Base-by-base conservation (phyloP, 2,329 filamentous ascomycete species). In the Verticillium nonalfalfae region DNA sequence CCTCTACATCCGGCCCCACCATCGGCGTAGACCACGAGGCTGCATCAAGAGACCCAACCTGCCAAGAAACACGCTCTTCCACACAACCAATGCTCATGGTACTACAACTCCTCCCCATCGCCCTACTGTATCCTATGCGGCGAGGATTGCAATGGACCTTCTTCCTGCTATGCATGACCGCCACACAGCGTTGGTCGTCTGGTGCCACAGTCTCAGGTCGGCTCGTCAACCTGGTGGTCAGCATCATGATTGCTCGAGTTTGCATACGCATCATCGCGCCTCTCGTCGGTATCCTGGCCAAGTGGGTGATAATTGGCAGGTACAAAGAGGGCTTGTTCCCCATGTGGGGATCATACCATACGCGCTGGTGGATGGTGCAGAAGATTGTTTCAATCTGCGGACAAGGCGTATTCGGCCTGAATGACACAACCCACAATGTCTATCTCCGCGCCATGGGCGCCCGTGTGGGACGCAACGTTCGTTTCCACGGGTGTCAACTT, bases 331-430 rank as follows among this genome's bases (percentile, higher is more conserved):
- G 83, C 0, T 68, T 84, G 2, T 85, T 81, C 65, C 82, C 83
- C 2, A 86, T 86, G 83, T 86, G 83, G 83, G 82, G 81, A 1
- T 63, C 68, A 1, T 85, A 85, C 66, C 83, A 85, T 67, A 85
- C 81, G 0, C 75, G 81, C 7, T 86, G 83, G 83, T 86, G 83
- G 83, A 65, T 85, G 60, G 78, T 79, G 1, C 78, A 85, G 67
- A 85, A 85, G 71, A 77, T 78, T 21, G 72, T 81, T 3, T 74
- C 76, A 39, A 71, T 84, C 13, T 76, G 75, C 61, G 83, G 82
- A 15, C 76, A 74, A 61, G 81, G 82, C 1, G 61, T 79, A 35
- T 83, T 82, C 63, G 68, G 67, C 26, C 62, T 71, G 58, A 75
- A 72, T 55, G 76, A 81, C 56, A 71, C 64, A 38, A 76, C 75